Percentiles rank a stretch among this genome's conserved stretches.
Conservation (phyloP, 495 filamentous ascomycete species). For the Astrothelium macrocarpum region DNA sequence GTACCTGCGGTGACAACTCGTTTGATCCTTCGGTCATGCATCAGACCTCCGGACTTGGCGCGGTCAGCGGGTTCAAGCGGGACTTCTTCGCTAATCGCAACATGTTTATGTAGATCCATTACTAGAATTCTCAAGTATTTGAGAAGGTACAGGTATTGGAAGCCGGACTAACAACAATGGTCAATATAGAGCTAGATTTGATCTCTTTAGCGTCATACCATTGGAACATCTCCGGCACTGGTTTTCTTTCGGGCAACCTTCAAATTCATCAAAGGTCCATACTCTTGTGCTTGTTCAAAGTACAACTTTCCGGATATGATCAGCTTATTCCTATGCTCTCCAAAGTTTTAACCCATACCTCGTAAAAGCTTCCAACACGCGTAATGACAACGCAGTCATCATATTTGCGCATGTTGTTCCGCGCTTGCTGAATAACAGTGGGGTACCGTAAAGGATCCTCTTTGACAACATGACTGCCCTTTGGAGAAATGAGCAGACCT, state of each 20-base stretch:
- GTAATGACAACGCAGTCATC: conserved; percentile 83
- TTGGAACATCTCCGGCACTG: conserved; percentile 61
- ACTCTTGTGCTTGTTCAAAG: conserved; percentile 84
- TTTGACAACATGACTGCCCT: conserved; percentile 3
- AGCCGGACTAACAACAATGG: conserved; percentile 55
- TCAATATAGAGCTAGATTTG: not conserved
- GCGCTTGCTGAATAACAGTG: conserved; percentile 79
- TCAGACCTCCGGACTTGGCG: conserved; percentile 58
- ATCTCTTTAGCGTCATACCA: conserved; percentile 43
- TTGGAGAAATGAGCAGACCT: conserved; percentile 10
- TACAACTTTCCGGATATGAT: conserved; percentile 49
- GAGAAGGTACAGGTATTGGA: conserved; percentile 86
- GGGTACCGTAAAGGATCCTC: conserved; percentile 62
- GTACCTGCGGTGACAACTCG: conserved; percentile 91
- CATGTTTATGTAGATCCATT: conserved; percentile 77
- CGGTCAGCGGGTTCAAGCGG: conserved; percentile 50
- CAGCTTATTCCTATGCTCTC: not conserved
- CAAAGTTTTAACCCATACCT: conserved; percentile 36
- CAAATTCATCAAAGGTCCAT: conserved; percentile 74
- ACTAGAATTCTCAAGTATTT: conserved; percentile 87
- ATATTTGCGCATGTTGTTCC: conserved; percentile 82
- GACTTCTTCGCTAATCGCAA: conserved; percentile 92
- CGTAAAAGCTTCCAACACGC: conserved; percentile 89
- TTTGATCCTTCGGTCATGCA: conserved; percentile 74
- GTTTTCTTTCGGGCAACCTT: conserved; percentile 79